A percentile compares a stretch with the other conserved stretches of the same genome.
phyloP scores from a whole-genome alignment of 805 yeast genomes.

The Tetrapisispora phaffii region DNA sequence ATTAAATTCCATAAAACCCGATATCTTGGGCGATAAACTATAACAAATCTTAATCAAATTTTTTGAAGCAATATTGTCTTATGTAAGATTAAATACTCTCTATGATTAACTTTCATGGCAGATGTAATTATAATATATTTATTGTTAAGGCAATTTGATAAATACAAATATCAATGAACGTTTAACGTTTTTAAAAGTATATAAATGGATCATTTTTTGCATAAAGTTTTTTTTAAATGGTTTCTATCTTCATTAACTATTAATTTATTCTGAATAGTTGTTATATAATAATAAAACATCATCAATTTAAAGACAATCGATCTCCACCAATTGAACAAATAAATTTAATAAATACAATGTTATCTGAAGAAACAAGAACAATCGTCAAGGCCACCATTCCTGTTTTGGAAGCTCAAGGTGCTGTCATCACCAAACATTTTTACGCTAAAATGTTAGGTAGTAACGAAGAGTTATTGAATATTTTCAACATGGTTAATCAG shows the following conservation, averaged over 20 bases:
- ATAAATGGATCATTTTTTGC: too few relatives aligned
- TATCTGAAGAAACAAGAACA: constrained; percentile 27
- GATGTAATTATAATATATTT: too few relatives aligned
- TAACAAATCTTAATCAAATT: neutral
- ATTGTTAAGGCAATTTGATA: neutral
- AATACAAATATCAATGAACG: too few relatives aligned
- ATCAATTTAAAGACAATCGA: neutral
- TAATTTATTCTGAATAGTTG: too few relatives aligned
- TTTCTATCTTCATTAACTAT: too few relatives aligned
- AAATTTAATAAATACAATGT: constrained; percentile 10
- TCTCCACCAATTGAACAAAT: neutral
- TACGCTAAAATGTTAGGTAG: constrained; percentile 46
- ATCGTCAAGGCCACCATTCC: constrained; percentile 45
- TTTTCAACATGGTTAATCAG: constrained; percentile 55
- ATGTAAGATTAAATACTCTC: neutral
- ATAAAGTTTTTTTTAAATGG: too few relatives aligned
- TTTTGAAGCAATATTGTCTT: too few relatives aligned
- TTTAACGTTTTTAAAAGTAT: too few relatives aligned
- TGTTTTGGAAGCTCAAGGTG: constrained; percentile 46
- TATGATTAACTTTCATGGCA: too few relatives aligned
- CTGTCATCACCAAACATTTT: constrained; percentile 42
- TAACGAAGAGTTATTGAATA: constrained; percentile 46
- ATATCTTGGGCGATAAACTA: neutral
- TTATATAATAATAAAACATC: too few relatives aligned
- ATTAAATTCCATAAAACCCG: neutral